phyloP scores from a whole-genome alignment of 108 stramenopile genomes.

The Cylindrotheca fusiformis region DNA sequence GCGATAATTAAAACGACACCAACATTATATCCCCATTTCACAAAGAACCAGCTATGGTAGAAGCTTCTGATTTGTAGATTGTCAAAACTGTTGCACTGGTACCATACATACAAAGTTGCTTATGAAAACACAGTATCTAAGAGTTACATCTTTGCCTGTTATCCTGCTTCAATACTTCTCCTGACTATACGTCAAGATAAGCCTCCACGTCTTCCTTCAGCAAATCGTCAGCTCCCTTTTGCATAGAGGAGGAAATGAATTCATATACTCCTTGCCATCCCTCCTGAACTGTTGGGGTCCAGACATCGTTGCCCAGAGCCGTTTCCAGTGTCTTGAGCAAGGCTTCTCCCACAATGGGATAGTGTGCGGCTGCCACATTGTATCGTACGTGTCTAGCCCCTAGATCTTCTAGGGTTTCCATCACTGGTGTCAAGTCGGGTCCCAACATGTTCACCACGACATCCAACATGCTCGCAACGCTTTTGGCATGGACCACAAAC shows the following conservation, averaged over 20 bases:
- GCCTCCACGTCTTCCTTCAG: background rate
- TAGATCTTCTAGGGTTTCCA: constrained; percentile 8
- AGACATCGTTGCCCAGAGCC: constrained; percentile 29
- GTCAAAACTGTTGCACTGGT: too few relatives aligned
- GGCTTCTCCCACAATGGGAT: constrained; percentile 35
- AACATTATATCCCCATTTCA: too few relatives aligned
- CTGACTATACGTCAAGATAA: background rate
- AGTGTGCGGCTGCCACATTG: constrained; percentile 29
- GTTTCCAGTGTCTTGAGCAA: constrained; percentile 30
- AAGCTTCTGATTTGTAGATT: too few relatives aligned
- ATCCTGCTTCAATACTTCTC: too few relatives aligned
- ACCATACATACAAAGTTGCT: too few relatives aligned
- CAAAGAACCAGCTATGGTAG: too few relatives aligned
- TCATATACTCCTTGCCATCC: constrained; percentile 25
- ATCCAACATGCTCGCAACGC: constrained; percentile 23
- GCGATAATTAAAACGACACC: too few relatives aligned
- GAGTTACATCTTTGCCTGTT: too few relatives aligned
- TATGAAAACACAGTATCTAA: too few relatives aligned
- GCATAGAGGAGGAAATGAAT: constrained; percentile 13
- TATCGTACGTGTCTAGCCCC: constrained; percentile 27
- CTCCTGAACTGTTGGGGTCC: constrained; percentile 23
- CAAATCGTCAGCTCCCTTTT: constrained; percentile 10
- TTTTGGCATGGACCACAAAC: constrained; percentile 26
- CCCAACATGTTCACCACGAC: constrained; percentile 19
- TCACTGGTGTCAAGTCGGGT: constrained; percentile 22